phyloP scores from a whole-genome alignment of 305 asterid genomes.

The Plantago lanceolata region DNA sequence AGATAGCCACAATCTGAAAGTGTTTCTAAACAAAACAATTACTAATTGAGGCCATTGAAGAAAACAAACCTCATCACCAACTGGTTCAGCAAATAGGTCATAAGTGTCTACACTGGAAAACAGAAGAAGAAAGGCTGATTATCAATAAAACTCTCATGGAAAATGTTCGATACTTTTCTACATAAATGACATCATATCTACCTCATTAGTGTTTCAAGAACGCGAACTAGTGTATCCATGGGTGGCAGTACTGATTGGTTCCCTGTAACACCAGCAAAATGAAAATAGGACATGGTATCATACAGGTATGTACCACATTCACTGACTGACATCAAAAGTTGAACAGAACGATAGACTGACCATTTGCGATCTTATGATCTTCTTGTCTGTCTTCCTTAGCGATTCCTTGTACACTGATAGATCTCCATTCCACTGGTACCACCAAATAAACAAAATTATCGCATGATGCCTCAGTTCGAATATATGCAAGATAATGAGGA shows the following conservation, averaged over 20 bases:
- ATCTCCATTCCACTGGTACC: constrained; percentile 35
- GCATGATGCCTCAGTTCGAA: not conserved
- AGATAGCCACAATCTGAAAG: not conserved
- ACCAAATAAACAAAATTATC: not conserved
- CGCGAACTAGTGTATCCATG: constrained; percentile 55
- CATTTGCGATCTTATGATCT: constrained; percentile 24
- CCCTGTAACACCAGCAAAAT: constrained; percentile 23
- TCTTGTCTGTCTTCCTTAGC: constrained; percentile 11
- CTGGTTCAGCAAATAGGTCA: constrained; percentile 83
- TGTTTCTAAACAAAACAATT: not conserved
- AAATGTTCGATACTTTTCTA: too few relatives aligned
- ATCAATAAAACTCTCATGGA: too few relatives aligned
- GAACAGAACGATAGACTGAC: constrained; percentile 19
- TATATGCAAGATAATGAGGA: not conserved
- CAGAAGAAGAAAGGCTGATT: not conserved
- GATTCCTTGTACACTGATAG: constrained; percentile 10
- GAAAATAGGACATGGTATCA: not conserved
- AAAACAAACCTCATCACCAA: constrained; percentile 55
- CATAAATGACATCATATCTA: constrained; percentile 16
- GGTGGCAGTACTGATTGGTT: constrained; percentile 46
- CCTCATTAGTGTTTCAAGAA: constrained; percentile 77
- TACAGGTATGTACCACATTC: not conserved
- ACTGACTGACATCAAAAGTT: not conserved
- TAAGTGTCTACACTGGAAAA: constrained; percentile 60
- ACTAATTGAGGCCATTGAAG: not conserved